Percentiles rank a stretch among this genome's conserved stretches.
Conservation (phyloP, 805 yeast genomes). For the Lipomyces japonicus region DNA sequence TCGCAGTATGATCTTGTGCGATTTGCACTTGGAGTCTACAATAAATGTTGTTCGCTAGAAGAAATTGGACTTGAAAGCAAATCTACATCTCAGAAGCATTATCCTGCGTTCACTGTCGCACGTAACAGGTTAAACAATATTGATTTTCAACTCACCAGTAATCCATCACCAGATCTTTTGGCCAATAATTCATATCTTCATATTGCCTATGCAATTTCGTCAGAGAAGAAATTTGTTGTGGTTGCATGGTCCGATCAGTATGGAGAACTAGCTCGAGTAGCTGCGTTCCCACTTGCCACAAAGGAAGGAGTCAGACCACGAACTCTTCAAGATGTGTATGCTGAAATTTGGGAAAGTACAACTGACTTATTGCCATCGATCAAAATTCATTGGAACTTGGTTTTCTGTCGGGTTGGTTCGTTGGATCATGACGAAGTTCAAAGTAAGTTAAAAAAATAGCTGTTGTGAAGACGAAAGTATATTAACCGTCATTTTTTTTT, state of each 20-base stretch:
- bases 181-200: constrained; percentile 78
- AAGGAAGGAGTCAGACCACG: constrained; percentile 28
- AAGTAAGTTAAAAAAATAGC: constrained; percentile 7
- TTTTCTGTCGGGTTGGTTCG: constrained; percentile 38
- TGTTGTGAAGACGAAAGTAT: background rate
- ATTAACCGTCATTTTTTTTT: background rate
- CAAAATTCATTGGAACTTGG: constrained; percentile 37
- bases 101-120: constrained; percentile 38
- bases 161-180: constrained; percentile 37
- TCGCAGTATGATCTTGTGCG: constrained; percentile 33
- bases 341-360: constrained; percentile 38
- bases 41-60: constrained; percentile 30
- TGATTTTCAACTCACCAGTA: constrained; percentile 32
- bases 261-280: constrained; percentile 59
- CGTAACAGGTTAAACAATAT: constrained; percentile 36
- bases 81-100: constrained; percentile 4
- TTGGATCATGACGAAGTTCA: constrained; percentile 37
- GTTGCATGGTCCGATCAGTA: constrained; percentile 88
- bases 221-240: constrained; percentile 77
- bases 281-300: constrained; percentile 43
- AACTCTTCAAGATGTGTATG: constrained; percentile 34
- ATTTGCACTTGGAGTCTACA: constrained; percentile 35
- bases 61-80: background rate
- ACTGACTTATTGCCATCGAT: constrained; percentile 27
- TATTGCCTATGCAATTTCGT: constrained; percentile 76